Evolutionary conservation across 768 basidiomycete genomes (phyloP).

Genomic region (Hericium erinaceus): DNA sequence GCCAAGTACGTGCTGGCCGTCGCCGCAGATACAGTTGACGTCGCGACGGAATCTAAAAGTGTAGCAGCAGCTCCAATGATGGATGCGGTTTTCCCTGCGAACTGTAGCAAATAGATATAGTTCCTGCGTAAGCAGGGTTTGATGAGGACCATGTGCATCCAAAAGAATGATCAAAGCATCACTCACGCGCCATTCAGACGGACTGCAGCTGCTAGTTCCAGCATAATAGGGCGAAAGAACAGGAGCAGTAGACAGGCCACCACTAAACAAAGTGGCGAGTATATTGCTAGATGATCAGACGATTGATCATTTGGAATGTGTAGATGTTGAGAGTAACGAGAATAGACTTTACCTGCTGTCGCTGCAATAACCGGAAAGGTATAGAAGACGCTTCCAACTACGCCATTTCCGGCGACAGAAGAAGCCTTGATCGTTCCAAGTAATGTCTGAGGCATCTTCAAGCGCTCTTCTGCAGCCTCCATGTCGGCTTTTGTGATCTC

Average conservation of each 20-base stretch:
- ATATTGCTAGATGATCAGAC: constrained; percentile 5
- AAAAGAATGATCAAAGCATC: not conserved
- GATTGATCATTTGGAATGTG: not conserved
- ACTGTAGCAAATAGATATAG: constrained; percentile 3
- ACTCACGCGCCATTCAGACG: constrained; percentile 3
- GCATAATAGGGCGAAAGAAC: constrained; percentile 7
- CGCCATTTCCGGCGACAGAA: constrained; percentile 12
- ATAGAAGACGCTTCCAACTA: constrained; percentile 14
- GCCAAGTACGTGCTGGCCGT: constrained; percentile 12
- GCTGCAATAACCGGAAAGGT: constrained; percentile 12
- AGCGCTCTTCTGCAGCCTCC: constrained; percentile 3
- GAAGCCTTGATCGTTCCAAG: constrained; percentile 9
- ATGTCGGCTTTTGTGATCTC: constrained; percentile 7
- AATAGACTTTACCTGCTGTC: not conserved
- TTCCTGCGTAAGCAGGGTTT: not conserved
- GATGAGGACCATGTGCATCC: not conserved
- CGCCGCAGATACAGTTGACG: constrained; percentile 13
- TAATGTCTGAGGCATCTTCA: constrained; percentile 1
- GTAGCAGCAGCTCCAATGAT: constrained; percentile 12
- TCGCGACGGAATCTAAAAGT: constrained; percentile 11
- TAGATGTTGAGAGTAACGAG: not conserved
- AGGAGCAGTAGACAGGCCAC: constrained; percentile 11
- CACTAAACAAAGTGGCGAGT: constrained; percentile 13
- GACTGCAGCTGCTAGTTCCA: not conserved
- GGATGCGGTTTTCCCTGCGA: constrained; percentile 7